Evolutionary conservation across 2,329 filamentous ascomycete genomes (phyloP).

Genomic region (Cladosporium colombiae): DNA sequence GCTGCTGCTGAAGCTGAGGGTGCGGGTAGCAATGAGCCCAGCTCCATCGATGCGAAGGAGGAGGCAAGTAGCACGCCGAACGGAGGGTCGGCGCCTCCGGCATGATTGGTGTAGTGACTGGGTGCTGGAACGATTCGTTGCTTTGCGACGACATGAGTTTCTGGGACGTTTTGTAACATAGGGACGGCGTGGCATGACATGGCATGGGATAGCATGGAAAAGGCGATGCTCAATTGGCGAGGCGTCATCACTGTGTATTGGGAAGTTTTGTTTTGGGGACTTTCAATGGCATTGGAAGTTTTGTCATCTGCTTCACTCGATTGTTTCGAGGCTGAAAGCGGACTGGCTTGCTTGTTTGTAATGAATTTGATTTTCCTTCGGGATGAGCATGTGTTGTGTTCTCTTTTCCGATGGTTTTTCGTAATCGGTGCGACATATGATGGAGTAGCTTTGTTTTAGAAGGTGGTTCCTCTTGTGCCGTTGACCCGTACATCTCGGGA

Average conservation of each 20-base stretch:
- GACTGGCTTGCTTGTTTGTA: neutral
- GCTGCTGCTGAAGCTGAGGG: conserved; percentile 22
- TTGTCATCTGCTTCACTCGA: neutral
- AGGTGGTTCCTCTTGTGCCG: too few species aligned
- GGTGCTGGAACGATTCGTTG: neutral
- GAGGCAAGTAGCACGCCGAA: conserved; percentile 22
- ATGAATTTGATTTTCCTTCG: neutral
- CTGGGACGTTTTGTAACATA: neutral
- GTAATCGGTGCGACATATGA: neutral
- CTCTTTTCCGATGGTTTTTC: neutral
- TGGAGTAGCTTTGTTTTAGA: neutral
- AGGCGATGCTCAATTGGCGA: neutral
- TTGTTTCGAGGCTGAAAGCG: neutral
- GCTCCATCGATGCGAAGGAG: conserved; percentile 38
- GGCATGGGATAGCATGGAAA: neutral
- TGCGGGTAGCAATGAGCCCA: conserved; percentile 28
- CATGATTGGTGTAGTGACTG: neutral
- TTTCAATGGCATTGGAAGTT: neutral
- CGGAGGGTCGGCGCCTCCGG: neutral
- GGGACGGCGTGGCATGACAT: neutral
- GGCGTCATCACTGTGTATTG: neutral
- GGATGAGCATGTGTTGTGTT: neutral
- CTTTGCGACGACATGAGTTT: neutral
- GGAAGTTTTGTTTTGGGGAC: neutral
- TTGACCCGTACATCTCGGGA: too few species aligned